Base-by-base conservation (phyloP, 208 protist genomes). In the Trypanosoma melophagium region DNA sequence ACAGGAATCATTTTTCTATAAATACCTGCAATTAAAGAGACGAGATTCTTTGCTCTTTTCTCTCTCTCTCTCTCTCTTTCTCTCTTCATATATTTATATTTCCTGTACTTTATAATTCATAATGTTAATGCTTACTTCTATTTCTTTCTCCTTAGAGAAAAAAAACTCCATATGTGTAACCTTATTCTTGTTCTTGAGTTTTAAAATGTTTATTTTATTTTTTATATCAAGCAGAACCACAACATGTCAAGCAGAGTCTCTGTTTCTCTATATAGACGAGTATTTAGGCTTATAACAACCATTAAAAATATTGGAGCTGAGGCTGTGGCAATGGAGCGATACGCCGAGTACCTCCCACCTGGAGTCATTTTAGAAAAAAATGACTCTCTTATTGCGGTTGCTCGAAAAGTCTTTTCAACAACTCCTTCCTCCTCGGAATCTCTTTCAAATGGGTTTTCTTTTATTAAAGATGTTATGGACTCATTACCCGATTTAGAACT, bases 291-390 rank as follows among this genome's bases (percentile, higher is more conserved):
- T 16, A 16, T 74, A 2, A 35, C 45, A 16, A 38, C 42, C 12
- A 49, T 75, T 4, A 42, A 67, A 19, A 45, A 31, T 31, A 50
- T 75, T 2, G 41, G 41, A 3, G 61, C 66, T 31, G 50, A 40
- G 16, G 54, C 66, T 40, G 49, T 83, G 1, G 70, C 60, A 17
- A 45, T 75, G 42, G 56, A 69, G 25, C 68, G 79, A 7, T 89
- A 76, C 66, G 80, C 69, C 0, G 83, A 89, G 60, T 89, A 81
- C 65, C 60, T 86, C 38, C 83, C 83, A 1, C 41, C 50, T 5
- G 21, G 45, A 25, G 47, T 85, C 13, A 49, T 21, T n/a, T 67
- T 85, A 31, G 40, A 60, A 3, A 66, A 35, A n/a, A 52, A 24
- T 21, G 77, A 83, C 12, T 51, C 31, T 4, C 45, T 79, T 44